phyloP scores from a whole-genome alignment of 768 basidiomycete species.

The Epithele typhae region DNA sequence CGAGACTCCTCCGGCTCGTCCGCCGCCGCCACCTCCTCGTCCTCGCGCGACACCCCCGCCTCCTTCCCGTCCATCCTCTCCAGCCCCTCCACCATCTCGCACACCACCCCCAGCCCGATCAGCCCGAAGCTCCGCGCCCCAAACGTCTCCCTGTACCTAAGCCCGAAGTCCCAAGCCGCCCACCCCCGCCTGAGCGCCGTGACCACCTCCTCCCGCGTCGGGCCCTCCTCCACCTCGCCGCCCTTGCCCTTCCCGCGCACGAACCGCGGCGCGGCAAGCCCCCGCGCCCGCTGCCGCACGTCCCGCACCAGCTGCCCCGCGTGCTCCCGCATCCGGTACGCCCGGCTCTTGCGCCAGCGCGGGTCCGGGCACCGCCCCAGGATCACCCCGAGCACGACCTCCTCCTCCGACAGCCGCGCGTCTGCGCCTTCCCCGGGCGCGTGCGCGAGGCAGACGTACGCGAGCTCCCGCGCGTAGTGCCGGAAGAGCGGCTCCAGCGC shows the following conservation, averaged over 20 bases:
- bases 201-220: constrained; percentile 6
- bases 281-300: constrained; percentile 37
- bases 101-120: constrained; percentile 53
- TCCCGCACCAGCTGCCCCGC: constrained; percentile 46
- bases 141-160: constrained; percentile 26
- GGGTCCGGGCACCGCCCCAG: constrained; percentile 61
- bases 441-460: constrained; percentile 65
- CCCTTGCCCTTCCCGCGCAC: not conserved
- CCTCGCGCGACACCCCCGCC: too few relatives aligned
- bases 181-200: constrained; percentile 46
- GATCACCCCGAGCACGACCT: constrained; percentile 71
- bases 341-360: constrained; percentile 52
- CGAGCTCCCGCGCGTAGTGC: constrained; percentile 58
- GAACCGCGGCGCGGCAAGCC: constrained; percentile 13
- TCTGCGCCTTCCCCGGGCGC: constrained; percentile 67
- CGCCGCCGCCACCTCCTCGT: too few relatives aligned
- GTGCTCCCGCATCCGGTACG: constrained; percentile 60
- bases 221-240: not conserved
- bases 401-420: constrained; percentile 63
- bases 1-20: too few relatives aligned
- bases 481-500: constrained; percentile 38
- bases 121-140: constrained; percentile 61
- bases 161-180: constrained; percentile 58
- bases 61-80: constrained; percentile 10
- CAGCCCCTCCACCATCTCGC: constrained; percentile 51